Evolutionary conservation across 768 basidiomycete genomes (phyloP), one percentile per base, ranked within the genome.

Genomic region (Kwoniella sp.): DNA sequence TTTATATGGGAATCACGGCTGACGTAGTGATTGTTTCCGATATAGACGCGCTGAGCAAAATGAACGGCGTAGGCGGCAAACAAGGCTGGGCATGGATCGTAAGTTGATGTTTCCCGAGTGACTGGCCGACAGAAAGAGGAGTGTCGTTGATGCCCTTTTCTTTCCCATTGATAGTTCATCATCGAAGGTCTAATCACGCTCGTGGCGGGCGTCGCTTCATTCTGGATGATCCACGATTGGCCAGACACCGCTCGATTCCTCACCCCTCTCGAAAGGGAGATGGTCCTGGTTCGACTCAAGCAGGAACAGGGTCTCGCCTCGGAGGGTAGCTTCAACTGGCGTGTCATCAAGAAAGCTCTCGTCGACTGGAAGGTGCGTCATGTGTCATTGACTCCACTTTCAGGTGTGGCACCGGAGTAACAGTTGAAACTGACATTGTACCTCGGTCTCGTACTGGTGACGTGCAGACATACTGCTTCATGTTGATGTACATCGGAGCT

Each of bases 401-500:
- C 26, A n/a, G n/a, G n/a, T n/a, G n/a, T n/a, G n/a, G n/a, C n/a
- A n/a, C n/a, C n/a, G n/a, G n/a, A n/a, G n/a, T n/a, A n/a, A n/a
- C n/a, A n/a, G n/a, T n/a, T n/a, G n/a, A n/a, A n/a, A n/a, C n/a
- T n/a, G n/a, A n/a, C n/a, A n/a, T n/a, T n/a, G n/a, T n/a, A n/a
- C n/a, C n/a, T 27, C 47, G 56, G 27, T 25, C 25, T 30, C n/a
- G 9, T n/a, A 21, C 22, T 24, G 33, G 13, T 33, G 33, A 33
- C 13, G 5, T 13, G 33, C 26, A 68, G 67, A 82, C 82, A 46
- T 79, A 82, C 63, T 36, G 67, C 29, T 65, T 80, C 53, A 74
- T 76, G 76, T 54, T 77, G 55, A 77, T 82, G 55, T 83, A 89
- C 72, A 83, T 87, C 56, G 87, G 88, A 0, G 82, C 87, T 29